Evolutionary conservation across 768 basidiomycete species (phyloP), one percentile per base, ranked within the genome.

Genomic region (Lactarius evosmus): DNA sequence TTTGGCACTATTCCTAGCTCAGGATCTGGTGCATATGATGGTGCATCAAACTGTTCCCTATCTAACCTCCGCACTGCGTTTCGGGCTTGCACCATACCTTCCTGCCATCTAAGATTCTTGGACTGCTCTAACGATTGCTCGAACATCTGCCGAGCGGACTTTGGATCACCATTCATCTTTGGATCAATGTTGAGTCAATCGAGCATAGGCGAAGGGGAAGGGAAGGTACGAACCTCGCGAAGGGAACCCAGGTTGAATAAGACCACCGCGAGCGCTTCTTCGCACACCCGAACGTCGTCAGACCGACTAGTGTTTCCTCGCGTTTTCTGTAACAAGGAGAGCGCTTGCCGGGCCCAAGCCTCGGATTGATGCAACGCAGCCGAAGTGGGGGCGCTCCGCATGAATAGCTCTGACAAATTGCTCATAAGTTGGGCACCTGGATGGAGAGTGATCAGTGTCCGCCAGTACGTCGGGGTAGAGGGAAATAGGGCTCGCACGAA

Each of bases 291-390:
- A 14, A 44, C 14, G n/a, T 65, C 62, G 34, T 69, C 58, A 2
- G 62, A 55, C 19, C 8, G 44, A 19, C 32, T 27, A 12, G 61
- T 55, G 32, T 30, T 66, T 11, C 58, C 63, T 34, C 70, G 68
- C 0, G 71, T 73, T 11, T 70, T 68, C 40, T 76, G 73, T 40
- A 78, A 72, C 33, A 75, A 62, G 1, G 70, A 72, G 36, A 78
- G 66, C 0, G 82, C 83, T 67, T 84, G 82, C 34, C 75, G 77
- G 4, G 85, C 83, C 86, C 87, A 89, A 0, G 79, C 74, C 68
- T 88, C 86, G 1, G 88, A 86, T 60, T 77, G 77, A 44, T 73
- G 71, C 32, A 78, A 69, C 36, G 73, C 71, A 14, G 74, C 74
- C 0, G 77, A 74, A 16, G 78, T 74, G 3, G 77, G 78, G 1